phyloP scores from a whole-genome alignment of 331 rosid genomes.

The Acacia concinna region DNA sequence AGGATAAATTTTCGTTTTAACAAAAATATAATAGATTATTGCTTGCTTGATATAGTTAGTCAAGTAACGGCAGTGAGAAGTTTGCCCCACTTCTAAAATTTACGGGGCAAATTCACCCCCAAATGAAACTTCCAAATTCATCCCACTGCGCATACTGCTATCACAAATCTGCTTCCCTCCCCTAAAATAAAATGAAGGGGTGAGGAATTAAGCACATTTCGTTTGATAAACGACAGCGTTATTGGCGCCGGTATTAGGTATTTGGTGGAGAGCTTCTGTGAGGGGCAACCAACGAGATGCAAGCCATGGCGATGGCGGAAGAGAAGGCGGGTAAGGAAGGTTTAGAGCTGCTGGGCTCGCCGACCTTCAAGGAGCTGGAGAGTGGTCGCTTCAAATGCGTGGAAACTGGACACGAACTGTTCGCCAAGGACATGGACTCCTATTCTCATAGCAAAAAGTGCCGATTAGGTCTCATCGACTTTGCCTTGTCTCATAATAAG shows the following conservation, averaged over 20 bases:
- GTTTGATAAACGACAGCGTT: background rate
- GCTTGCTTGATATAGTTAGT: too few species aligned
- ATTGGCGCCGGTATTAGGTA: background rate
- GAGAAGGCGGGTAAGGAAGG: constrained; percentile 62
- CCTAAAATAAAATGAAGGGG: too few species aligned
- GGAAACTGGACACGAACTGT: constrained; percentile 79
- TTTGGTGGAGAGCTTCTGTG: background rate
- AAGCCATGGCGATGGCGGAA: constrained; percentile 49
- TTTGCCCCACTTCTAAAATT: too few species aligned
- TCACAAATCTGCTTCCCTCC: too few species aligned
- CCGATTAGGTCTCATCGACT: constrained; percentile 85
- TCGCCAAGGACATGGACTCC: constrained; percentile 56
- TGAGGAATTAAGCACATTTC: background rate
- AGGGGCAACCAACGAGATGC: background rate
- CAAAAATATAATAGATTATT: too few species aligned
- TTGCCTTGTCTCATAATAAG: constrained; percentile 56
- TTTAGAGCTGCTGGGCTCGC: constrained; percentile 58
- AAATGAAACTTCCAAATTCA: too few species aligned
- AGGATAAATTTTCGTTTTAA: too few species aligned
- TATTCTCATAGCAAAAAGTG: constrained; percentile 82
- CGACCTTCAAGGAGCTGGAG: constrained; percentile 58
- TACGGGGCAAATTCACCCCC: too few species aligned
- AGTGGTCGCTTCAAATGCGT: constrained; percentile 83
- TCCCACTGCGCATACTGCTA: too few species aligned
- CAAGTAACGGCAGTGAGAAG: too few species aligned